Evolutionary conservation across 306 rosid genomes (phyloP), one percentile per base, ranked within the genome.

Genomic region (Rosa multiflora): DNA sequence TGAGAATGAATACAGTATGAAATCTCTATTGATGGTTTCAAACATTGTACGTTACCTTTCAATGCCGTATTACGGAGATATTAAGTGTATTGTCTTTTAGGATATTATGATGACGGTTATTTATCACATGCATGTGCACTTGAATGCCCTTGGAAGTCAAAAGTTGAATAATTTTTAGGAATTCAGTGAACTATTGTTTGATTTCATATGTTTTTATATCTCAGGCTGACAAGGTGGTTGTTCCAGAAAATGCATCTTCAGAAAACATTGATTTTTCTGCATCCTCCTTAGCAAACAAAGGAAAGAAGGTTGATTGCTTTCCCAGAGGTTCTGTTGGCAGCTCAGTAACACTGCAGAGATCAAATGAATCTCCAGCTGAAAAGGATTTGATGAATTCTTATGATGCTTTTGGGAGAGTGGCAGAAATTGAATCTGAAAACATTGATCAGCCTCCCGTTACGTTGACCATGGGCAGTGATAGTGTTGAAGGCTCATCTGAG

Each of bases 201-300:
- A 48, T 63, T 12, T 44, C 67, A 69, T 75, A 10, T 18, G 44
- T 42, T 29, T 53, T 53, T 37, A 37, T 40, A 18, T 72, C 55
- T 62, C 81, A 82, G 85, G 82, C 17, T 44, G 76, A 21, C 43
- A 8, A 5, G 39, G 47, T 71, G 4, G 63, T 47, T 37, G 49
- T 20, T 23, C 35, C 53, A 18, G 76, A 29, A 53, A 23, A 18
- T 53, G 23, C 61, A 20, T 53, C 61, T 53, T 20, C 61, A 2
- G 61, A 18, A 17, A 64, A 52, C 15, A 43, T 46, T 70, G 81
- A 59, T 32, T 70, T 21, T 21, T 55, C 75, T 44, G 21, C 72
- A 49, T 62, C 77, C 17, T 76, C 67, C 17, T 20, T 39, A 4
- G 82, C 55, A 44, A 76, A 67, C 9, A 87, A 77, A 76, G 80